Evolutionary conservation across 345 rosid genomes (phyloP).

Genomic region (Gossypium arboreum): DNA sequence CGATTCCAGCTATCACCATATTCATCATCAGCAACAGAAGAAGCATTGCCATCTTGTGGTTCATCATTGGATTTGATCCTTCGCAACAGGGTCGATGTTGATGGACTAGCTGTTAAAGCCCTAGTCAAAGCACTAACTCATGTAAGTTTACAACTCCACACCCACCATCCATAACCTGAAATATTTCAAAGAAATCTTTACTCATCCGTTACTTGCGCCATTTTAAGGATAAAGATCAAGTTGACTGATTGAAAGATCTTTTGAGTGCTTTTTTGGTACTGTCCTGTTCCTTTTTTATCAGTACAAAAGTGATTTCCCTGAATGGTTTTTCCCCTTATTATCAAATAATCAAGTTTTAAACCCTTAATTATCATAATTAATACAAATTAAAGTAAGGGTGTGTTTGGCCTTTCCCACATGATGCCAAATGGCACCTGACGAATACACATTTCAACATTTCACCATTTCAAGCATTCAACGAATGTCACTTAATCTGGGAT

Average conservation of each 20-base stretch:
- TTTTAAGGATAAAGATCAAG: no score
- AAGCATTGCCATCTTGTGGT: conserved; percentile 31
- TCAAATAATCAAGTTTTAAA: background rate
- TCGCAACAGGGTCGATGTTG: background rate
- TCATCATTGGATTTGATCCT: background rate
- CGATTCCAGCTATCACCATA: conserved; percentile 19
- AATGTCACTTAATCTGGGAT: background rate
- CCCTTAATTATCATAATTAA: background rate
- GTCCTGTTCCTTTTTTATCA: background rate
- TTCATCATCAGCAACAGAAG: conserved; percentile 16
- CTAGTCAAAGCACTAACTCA: no score
- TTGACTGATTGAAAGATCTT: no score
- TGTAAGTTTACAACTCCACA: no score
- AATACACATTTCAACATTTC: background rate
- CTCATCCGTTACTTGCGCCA: no score
- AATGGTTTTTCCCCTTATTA: background rate
- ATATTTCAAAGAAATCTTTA: no score
- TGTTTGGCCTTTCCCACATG: background rate
- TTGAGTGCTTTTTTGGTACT: background rate
- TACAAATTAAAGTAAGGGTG: background rate
- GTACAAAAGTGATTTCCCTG: background rate
- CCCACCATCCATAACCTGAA: no score
- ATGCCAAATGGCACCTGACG: background rate
- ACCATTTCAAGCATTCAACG: background rate
- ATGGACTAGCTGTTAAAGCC: background rate